Conservation (phyloP, 108 stramenopile species). For the Stephanodiscus minutulus region DNA sequence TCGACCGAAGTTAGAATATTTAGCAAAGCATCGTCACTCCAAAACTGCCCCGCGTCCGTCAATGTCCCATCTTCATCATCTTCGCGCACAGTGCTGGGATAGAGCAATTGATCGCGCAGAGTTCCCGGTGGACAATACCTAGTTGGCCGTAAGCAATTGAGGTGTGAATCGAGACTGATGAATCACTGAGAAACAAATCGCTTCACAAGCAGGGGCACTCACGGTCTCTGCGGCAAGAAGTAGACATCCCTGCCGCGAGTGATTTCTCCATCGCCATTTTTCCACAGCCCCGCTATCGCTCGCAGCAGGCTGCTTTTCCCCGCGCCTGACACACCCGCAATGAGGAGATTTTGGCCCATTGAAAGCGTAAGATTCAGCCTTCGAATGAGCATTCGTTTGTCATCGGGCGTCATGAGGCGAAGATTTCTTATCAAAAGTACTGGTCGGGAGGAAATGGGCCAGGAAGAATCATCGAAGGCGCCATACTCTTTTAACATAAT, state of each 20-base stretch:
- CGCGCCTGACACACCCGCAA: slow-evolving; percentile 66
- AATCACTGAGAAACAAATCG: not conserved
- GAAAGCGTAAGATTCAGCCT: slow-evolving; percentile 52
- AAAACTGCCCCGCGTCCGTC: slow-evolving; percentile 26
- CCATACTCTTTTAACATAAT: slow-evolving; percentile 38
- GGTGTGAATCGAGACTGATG: not conserved
- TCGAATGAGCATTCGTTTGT: slow-evolving; percentile 47
- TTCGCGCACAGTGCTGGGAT: slow-evolving; percentile 51
- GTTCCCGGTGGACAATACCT: slow-evolving; percentile 81
- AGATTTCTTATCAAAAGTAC: slow-evolving; percentile 51
- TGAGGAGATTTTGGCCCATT: slow-evolving; percentile 61
- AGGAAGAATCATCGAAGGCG: slow-evolving; percentile 16
- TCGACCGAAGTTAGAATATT: slow-evolving; percentile 46
- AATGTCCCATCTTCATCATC: slow-evolving; percentile 15
- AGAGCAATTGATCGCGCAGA: slow-evolving; percentile 78
- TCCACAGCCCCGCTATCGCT: slow-evolving; percentile 86
- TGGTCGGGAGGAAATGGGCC: not conserved
- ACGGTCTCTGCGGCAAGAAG: slow-evolving; percentile 84
- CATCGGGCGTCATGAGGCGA: slow-evolving; percentile 60
- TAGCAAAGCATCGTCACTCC: slow-evolving; percentile 44
- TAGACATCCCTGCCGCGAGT: slow-evolving; percentile 67
- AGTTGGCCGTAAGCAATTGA: not conserved
- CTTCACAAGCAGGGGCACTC: not conserved
- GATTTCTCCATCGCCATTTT: slow-evolving; percentile 69
- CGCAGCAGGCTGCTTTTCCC: slow-evolving; percentile 67